Evolutionary conservation across 805 yeast species (phyloP), one percentile per base, ranked within the genome.

Genomic region (Wickerhamomyces queroliae): DNA sequence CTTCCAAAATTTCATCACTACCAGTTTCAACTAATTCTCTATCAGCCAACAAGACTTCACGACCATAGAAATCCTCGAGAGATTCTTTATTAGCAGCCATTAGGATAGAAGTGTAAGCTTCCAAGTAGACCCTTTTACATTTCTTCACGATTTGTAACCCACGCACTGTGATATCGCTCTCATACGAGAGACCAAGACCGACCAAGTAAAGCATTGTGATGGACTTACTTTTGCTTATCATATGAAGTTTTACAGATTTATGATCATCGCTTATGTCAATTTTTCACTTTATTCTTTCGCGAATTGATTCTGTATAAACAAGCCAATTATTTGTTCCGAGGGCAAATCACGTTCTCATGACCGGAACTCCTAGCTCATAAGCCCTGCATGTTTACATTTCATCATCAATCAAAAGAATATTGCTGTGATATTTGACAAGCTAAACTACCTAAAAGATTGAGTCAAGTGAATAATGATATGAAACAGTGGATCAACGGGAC

Each of bases 1-100:
- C 80, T 17, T 68, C 83, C 46, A 91, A 68, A 43, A 91, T 93
- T 29, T 74, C 72, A 53, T 90, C 98, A 21, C 93, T 80, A 7
- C 91, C 95, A 40, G 82, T 70, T 58, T 91, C 99, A 18, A 91
- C 99, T 50, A 91, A 69, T 56, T 93, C 98, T 63, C 99, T 75
- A 56, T 93, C 98, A 11, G 99, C 99, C 36, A 91, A 63, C 27
- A 83, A 80, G 15, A 91, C 83, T 52, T 80, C 83, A 47, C 86
- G 75, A 7, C 95, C 98, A 56, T 91, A 91, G 52, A 83, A 87
- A 50, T 74, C 72, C 58, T 90, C 97, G 38, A 91, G 65, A 5
- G 81, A 74, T 43, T 69, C 76, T 56, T 78, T 68, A 46, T 83
- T 78, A 3, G 98, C 95, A 11, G 95, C 89, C 98, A 93, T 91